Base-by-base conservation (phyloP, 2,329 filamentous ascomycete species). In the Phialophora verrucosa region DNA sequence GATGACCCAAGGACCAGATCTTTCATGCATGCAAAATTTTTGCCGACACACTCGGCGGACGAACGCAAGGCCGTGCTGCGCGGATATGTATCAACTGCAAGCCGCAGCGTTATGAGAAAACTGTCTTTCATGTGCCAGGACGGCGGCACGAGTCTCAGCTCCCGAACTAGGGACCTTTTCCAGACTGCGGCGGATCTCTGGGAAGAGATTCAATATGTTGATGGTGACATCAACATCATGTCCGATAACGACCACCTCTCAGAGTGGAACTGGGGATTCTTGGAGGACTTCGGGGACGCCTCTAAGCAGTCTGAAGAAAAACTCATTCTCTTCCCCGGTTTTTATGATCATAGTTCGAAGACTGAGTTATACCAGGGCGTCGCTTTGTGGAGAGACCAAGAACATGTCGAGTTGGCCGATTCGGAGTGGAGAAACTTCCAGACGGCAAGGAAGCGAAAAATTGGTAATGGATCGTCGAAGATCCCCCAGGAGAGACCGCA, bases 111-210 rank as follows among this genome's bases (percentile, higher is more conserved):
- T 20, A 6, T 23, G 17, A 49, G 11, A 49, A 49, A 20, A 17
- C 23, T 49, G 11, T 49, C 44, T 23, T 49, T 49, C 44, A 49
- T 49, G 44, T 49, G 44, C 44, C 17, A n/a, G 44, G 44, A 49
- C 17, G 44, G 17, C 20, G 44, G 17, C 2, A 49, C 44, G 11
- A 49, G 23, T 49, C 23, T 49, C n/a, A 3, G 7, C 17, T n/a
- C 44, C n/a, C 44, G 17, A 7, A 20, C 17, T 7, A 49, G 5
- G 23, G 44, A 49, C 44, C 10, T 49, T 49, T 49, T 49, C 44
- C n/a, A 49, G 20, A 49, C 17, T 12, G 44, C 23, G 17, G 44
- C 17, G 4, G 44, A 49, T n/a, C 44, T 49, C 20, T 49, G 44
- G 44, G 17, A 4, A 6, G 44, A 20, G 6, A n/a, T 49, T 49